phyloP scores from a whole-genome alignment of 805 yeast species.

The Metschnikowia peoriensis region DNA sequence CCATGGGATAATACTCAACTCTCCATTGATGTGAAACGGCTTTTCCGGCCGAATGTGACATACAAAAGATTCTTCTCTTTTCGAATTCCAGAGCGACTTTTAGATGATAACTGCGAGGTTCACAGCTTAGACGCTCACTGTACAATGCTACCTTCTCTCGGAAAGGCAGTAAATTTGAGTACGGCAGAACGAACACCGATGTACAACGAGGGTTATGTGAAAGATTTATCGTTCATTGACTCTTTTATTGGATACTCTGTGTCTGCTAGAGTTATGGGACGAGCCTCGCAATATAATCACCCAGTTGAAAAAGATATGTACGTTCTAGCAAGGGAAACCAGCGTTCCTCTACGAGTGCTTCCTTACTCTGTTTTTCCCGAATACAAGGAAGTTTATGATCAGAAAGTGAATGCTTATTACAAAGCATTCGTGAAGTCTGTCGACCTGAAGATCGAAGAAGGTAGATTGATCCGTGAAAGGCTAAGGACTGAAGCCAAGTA shows the following conservation, averaged over 20 bases:
- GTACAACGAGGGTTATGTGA: slow-evolving; percentile 14
- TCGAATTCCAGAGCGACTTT: slow-evolving; percentile 38
- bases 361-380: slow-evolving; percentile 28
- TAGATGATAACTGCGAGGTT: slow-evolving; percentile 39
- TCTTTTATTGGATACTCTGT: slow-evolving; percentile 37
- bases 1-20: slow-evolving; percentile 38
- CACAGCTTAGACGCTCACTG: slow-evolving; percentile 36
- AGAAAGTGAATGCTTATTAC: slow-evolving; percentile 27
- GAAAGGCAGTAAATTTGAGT: slow-evolving; percentile 28
- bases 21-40: slow-evolving; percentile 35
- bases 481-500: slow-evolving; percentile 5
- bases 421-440: slow-evolving; percentile 35
- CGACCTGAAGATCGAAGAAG: slow-evolving; percentile 25
- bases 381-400: slow-evolving; percentile 17
- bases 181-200: slow-evolving; percentile 21
- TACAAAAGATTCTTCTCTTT: slow-evolving; percentile 44
- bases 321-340: slow-evolving; percentile 35
- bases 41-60: slow-evolving; percentile 36
- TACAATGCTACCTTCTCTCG: slow-evolving; percentile 38
- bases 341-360: slow-evolving; percentile 34
- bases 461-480: slow-evolving; percentile 13
- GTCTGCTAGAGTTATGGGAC: slow-evolving; percentile 41
- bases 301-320: slow-evolving; percentile 27
- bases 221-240: slow-evolving; percentile 39
- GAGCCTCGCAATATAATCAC: slow-evolving; percentile 35